A percentile compares a stretch with the other conserved stretches of the same genome.
phyloP scores from a whole-genome alignment of 2,329 filamentous ascomycete species.

The Phialophora macrospora region DNA sequence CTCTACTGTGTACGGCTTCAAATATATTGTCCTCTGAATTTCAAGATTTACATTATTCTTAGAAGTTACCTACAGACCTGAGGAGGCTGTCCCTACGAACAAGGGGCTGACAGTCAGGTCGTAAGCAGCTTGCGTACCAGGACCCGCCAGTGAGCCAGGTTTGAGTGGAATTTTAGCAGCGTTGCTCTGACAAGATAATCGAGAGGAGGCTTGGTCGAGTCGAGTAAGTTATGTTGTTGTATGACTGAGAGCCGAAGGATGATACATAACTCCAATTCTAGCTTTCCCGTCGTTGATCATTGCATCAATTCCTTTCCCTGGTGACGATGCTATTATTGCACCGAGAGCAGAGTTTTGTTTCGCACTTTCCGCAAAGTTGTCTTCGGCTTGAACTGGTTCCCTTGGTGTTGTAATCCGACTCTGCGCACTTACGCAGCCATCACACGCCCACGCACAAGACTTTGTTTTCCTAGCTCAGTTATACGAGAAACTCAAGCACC shows the following conservation, averaged over 20 bases:
- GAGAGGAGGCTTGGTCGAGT: slow-evolving; percentile 3
- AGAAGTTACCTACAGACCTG: not conserved
- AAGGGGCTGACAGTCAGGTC: not conserved
- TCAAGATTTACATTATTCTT: not conserved
- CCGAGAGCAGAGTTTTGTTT: not conserved
- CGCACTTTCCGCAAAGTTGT: not conserved
- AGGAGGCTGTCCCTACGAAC: not conserved
- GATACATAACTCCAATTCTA: not conserved
- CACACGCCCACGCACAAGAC: not conserved
- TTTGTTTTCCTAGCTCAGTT: not conserved
- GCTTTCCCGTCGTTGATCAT: not conserved
- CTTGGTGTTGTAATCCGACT: not conserved
- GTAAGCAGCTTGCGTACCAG: not conserved
- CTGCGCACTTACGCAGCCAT: not conserved
- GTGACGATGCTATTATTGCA: not conserved
- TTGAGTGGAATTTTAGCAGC: slow-evolving; percentile 5
- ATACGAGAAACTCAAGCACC: slow-evolving; percentile 39
- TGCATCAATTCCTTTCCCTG: not conserved
- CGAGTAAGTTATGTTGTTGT: slow-evolving; percentile 2
- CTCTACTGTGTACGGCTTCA: not conserved
- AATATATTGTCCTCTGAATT: not conserved
- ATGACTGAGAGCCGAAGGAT: not conserved
- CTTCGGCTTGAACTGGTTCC: not conserved
- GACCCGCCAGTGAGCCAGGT: not conserved
- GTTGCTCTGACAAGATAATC: not conserved